These are phyloP conservation scores for Alternaria sp. DNA, from an alignment of 2,329 filamentous ascomycete genomes.

Conservation along the genomic window DNA sequence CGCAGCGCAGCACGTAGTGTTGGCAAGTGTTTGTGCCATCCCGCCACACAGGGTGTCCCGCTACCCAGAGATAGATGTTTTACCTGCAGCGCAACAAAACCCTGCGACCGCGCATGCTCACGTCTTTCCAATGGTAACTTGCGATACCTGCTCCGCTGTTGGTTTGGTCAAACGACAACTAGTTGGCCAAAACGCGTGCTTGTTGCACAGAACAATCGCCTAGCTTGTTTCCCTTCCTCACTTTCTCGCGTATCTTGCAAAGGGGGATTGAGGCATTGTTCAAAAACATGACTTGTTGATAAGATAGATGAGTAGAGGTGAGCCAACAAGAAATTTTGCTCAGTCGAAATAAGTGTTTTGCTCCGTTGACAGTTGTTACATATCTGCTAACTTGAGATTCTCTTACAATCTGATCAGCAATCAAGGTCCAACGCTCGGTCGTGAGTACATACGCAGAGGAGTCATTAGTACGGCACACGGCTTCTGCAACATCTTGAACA, in stretches of 20 bases:
- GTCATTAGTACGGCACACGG: neutral
- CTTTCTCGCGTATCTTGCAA: conserved; percentile 5
- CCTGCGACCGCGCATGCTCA: no score
- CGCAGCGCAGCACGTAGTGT: no score
- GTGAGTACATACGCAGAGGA: neutral
- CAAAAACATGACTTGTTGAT: conserved; percentile 2
- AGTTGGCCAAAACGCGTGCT: conserved; percentile 14
- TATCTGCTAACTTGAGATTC: no score
- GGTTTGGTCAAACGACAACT: conserved; percentile 11
- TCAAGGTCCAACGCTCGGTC: no score
- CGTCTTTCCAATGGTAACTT: neutral
- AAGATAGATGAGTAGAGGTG: neutral
- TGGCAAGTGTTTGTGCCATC: no score
- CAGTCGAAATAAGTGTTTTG: no score
- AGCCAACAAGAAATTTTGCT: no score
- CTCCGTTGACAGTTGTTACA: no score
- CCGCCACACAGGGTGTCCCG: no score
- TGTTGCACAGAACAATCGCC: conserved; percentile 21
- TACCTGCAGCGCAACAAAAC: no score
- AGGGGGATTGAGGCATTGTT: neutral
- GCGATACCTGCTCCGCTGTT: conserved; percentile 14
- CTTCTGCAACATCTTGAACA: neutral
- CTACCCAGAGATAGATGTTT: no score
- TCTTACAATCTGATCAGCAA: no score
- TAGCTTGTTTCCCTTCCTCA: conserved; percentile 10